phyloP scores from a whole-genome alignment of 2,329 filamentous ascomycete genomes.

The Fusarium sacchari region DNA sequence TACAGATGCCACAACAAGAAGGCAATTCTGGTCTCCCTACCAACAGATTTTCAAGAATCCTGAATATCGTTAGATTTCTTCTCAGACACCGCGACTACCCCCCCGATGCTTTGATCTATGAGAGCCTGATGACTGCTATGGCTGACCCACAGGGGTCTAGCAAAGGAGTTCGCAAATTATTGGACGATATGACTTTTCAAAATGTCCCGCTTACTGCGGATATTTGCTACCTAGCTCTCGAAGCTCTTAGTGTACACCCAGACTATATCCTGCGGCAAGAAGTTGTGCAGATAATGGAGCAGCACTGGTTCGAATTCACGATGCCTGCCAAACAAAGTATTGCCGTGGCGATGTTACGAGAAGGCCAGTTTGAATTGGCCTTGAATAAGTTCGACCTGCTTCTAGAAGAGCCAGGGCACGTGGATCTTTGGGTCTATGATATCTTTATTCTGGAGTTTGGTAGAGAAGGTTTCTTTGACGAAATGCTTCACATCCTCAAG shows the following conservation, averaged over 20 bases:
- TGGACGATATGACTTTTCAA: conserved; percentile 75
- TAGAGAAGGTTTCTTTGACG: conserved; percentile 78
- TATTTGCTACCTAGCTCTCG: conserved; percentile 76
- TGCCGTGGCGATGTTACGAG: conserved; percentile 78
- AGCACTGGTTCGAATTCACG: conserved; percentile 68
- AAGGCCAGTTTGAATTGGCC: conserved; percentile 85
- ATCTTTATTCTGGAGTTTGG: conserved; percentile 79
- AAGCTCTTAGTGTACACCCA: conserved; percentile 83
- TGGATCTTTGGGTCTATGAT: conserved; percentile 81
- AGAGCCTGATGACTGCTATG: conserved; percentile 79
- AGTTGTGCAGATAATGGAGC: conserved; percentile 78
- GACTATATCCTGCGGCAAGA: conserved; percentile 81
- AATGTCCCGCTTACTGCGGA: conserved; percentile 71
- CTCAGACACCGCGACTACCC: conserved; percentile 64
- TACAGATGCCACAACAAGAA: conserved; percentile 39
- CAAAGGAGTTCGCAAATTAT: conserved; percentile 67
- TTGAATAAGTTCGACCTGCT: conserved; percentile 76
- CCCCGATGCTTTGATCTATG: conserved; percentile 72
- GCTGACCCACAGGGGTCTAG: conserved; percentile 74
- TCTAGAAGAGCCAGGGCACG: conserved; percentile 61
- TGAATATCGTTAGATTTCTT: conserved; percentile 65
- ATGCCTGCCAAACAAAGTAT: conserved; percentile 73
- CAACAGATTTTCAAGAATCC: conserved; percentile 45
- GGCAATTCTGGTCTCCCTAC: conserved; percentile 29
- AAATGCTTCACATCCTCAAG: conserved; percentile 75